Base-by-base conservation (phyloP, 768 basidiomycete genomes). In the Tephrocybe sp. region DNA sequence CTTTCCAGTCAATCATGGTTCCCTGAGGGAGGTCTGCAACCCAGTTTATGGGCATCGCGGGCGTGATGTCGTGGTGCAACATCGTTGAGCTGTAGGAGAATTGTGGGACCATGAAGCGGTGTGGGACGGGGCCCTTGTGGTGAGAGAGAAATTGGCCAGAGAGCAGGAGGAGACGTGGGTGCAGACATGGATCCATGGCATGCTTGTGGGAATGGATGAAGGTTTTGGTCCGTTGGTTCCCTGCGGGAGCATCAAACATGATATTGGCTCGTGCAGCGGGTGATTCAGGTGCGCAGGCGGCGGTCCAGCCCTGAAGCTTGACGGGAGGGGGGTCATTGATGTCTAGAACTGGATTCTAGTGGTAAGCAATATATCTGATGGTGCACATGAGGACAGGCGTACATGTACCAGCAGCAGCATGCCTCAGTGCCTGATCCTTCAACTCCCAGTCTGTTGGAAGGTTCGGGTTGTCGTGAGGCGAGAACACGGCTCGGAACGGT, bases 111-210 rank as follows among this genome's bases (percentile, higher is more conserved):
- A 82, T 63, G 1, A 57, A 62, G 4, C 53, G 64, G 34, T 72
- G 67, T 1, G 80, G 74, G 2, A 60, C 48, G 0, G 83, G 82
- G 0, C 82, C 82, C 1, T 34, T 50, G 5, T 65, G 60, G 50
- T 80, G 74, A 0, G 80, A 71, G 50, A 83, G 70, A 63, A 79
- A 81, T 46, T 79, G 74, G 0, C 79, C 82, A 50, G 82, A 79
- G 0, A 66, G 55, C 28, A 71, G 64, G 11, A 75, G 56, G 60
- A 70, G 62, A 8, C 61, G 54, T 14, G 75, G 73, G 54, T 79
- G 72, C 1, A 58, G 55, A 60, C 79, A 82, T 6, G 78, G 75
- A 56, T 78, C 71, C 76, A 78, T 80, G 12, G 73, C 59, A 21
- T 50, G 55, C 17, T 58, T 63, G 62, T 79, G 77, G 48, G 74